Percentiles rank a stretch among this genome's conserved stretches.
Evolutionary conservation across 1,284 basidiomycete species (phyloP).

Genomic region (Ustilago esculenta): DNA sequence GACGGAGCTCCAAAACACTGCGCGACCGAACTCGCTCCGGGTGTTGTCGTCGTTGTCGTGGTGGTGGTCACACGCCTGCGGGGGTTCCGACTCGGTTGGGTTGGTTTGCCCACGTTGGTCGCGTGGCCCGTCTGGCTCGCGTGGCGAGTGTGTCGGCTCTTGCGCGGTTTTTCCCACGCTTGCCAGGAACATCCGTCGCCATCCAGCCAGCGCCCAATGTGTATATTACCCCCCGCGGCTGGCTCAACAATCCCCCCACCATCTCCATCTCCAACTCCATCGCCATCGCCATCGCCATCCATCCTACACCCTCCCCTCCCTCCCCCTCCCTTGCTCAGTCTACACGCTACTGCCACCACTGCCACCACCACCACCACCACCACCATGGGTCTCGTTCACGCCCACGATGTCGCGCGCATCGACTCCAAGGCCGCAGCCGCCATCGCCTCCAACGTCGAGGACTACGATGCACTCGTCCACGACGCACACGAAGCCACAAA

Average conservation of each 20-base stretch:
- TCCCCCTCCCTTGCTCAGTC: conserved; percentile 2
- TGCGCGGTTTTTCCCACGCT: no score
- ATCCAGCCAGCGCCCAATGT: neutral
- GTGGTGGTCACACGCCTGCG: no score
- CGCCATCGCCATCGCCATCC: conserved; percentile 1
- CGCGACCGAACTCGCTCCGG: no score
- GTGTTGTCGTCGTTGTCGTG: no score
- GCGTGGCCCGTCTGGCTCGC: no score
- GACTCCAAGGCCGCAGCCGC: conserved; percentile 48
- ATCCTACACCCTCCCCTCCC: conserved; percentile 5
- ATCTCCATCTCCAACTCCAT: no score
- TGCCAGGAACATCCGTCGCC: no score
- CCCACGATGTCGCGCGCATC: conserved; percentile 49
- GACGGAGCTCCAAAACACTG: no score
- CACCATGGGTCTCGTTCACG: conserved; percentile 28
- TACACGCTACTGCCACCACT: conserved; percentile 2
- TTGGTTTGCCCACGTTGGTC: no score
- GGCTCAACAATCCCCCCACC: no score
- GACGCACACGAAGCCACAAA: conserved; percentile 68
- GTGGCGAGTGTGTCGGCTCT: no score
- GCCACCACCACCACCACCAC: neutral
- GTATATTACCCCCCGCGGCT: conserved; percentile 37
- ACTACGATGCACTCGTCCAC: conserved; percentile 65
- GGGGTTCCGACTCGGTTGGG: no score
- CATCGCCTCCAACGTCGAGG: conserved; percentile 53